Evolutionary conservation across 306 rosid genomes (phyloP), one percentile per base, ranked within the genome.

Genomic region (Cucurbita argyrosperma): DNA sequence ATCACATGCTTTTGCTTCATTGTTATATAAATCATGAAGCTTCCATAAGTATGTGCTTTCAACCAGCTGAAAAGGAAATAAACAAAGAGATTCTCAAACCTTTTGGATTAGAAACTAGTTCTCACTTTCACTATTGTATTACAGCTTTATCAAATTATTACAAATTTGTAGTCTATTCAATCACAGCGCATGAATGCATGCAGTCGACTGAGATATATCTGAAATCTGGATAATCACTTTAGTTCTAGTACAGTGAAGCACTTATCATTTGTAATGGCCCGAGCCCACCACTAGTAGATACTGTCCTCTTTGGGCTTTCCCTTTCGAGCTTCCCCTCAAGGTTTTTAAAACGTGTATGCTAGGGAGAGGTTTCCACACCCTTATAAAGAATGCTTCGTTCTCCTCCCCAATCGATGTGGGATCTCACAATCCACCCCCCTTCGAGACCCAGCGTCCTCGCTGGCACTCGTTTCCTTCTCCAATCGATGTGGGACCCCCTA

Each of bases 21-120:
- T 89, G 75, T 70, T 84, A 55, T 23, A 80, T 80, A 93, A 88
- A 85, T 89, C 97, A 74, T 90, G 92, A 82, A 93, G 85, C 86
- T 81, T 79, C 89, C 86, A 80, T 75, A 93, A 80, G 79, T 77
- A 85, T 52, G 85, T 57, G 82, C 98, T 89, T 82, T 93, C 97
- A 57, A 93, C 97, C 75, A 93, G 82, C 98, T 93, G 86, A 71
- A 71, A 74, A 76, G 59, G 30, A 52, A 38, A 70, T 12, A 75
- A 14, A 77, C 75, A 49, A 14, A 63, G 5, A 12, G 43, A 15
- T 50, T 39, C 71, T 65, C 9, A 4, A 63, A 9, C 7, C 10
- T 58, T 58, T 61, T 37, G 46, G 12, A 61, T 38, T 4, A 14
- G 68, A 37, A 61, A 37, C 46, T 62, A 38, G 26, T 61, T 56